Base-by-base conservation (phyloP, 1,139 yeast genomes). In the Meyerozyma athensensis region DNA sequence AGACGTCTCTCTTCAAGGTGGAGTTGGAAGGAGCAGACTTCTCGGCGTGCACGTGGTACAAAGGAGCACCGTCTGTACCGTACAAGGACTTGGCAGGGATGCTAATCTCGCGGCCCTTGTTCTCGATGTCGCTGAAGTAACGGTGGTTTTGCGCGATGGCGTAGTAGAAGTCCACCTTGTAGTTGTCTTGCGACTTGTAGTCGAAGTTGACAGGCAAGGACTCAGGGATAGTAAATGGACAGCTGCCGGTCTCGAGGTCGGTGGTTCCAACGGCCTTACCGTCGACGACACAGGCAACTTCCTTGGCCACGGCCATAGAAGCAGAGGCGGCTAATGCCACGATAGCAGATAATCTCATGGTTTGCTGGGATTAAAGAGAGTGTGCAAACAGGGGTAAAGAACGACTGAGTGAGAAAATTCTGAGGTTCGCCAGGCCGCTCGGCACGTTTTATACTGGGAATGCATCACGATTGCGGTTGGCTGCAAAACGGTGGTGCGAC, bases 241-340 rank as follows among this genome's bases (percentile, higher is more conserved):
- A 68, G 12, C 41, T 43, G 45, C 72, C 74, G 36, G 73, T 62
- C 43, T 60, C 72, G 43, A 59, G 59, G 56, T 66, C 72, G 36
- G 67, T 73, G 33, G 55, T 54, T 23, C 64, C 65, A 23, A 58
- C 60, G 33, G 49, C 40, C 33, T 36, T 53, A 43, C 70, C 71
- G 44, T 60, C 50, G 36, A 64, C 63, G 36, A 57, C 46, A 59
- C 74, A 68, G 37, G 61, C 67, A 38, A 68, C 73, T 38, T 63
- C 54, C 38, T 46, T 37, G 35, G 70, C 67, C 34, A 49, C 36
- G 36, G 57, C 50, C 20, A 32, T 32, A 19, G 50, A 37, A 20
- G 58, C 48, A 23, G 46, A 32, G 37, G 62, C 37, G 26, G 51
- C 41, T 30, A 49, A 36, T 34, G 57, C 49, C 35, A 47, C 42